These are phyloP conservation scores for Wakefieldia striispora DNA, from an alignment of 768 basidiomycete species.

Conservation along the genomic window DNA sequence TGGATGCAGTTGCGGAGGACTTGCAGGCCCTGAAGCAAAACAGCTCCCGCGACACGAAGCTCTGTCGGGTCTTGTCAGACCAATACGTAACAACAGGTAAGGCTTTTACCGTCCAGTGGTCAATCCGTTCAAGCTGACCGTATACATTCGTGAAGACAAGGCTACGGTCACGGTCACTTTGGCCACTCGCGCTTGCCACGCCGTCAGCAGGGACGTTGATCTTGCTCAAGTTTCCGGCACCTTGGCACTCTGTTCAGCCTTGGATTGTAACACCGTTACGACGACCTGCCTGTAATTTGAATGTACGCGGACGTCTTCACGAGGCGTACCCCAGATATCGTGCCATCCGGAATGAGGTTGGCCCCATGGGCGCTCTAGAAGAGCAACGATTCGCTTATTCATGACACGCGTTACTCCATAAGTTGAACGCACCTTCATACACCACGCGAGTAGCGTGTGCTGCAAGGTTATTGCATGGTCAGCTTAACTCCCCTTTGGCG, in stretches of 20 bases:
- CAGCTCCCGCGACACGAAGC: constrained; percentile 55
- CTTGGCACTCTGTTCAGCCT: constrained; percentile 38
- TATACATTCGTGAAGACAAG: constrained; percentile 76
- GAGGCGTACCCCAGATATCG: constrained; percentile 67
- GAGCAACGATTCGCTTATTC: not conserved
- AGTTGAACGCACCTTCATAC: constrained; percentile 36
- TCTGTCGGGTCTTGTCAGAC: constrained; percentile 36
- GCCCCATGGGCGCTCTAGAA: constrained; percentile 55
- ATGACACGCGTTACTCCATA: not conserved
- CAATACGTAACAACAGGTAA: constrained; percentile 2
- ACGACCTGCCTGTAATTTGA: constrained; percentile 56
- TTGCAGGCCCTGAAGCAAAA: constrained; percentile 78
- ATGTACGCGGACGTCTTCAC: constrained; percentile 74
- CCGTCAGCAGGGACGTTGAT: constrained; percentile 65
- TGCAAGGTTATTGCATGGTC: constrained; percentile 20
- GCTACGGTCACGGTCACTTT: constrained; percentile 62
- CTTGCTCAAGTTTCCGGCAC: constrained; percentile 61
- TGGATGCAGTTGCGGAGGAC: constrained; percentile 45
- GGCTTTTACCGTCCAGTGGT: constrained; percentile 65
- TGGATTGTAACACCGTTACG: constrained; percentile 14
- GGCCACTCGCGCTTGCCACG: constrained; percentile 52
- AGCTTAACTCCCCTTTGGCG: constrained; percentile 6
- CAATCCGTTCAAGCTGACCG: constrained; percentile 53
- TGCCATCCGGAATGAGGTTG: constrained; percentile 68
- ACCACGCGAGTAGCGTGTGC: constrained; percentile 55